Evolutionary conservation across 495 filamentous ascomycete genomes (phyloP).

Genomic region (Parmelia sp.): DNA sequence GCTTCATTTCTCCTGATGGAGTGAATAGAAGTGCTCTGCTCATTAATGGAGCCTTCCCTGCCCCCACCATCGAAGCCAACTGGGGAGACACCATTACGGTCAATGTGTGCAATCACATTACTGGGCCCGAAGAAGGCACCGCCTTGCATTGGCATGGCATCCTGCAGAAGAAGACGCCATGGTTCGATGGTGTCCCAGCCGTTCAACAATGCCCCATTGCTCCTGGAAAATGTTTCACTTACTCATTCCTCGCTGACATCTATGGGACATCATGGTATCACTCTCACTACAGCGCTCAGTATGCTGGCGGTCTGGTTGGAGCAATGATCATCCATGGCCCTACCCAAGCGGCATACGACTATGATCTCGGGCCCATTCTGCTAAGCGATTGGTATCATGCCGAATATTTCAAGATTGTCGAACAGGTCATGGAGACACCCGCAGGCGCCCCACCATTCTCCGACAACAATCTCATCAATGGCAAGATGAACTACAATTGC

Average conservation of each 20-base stretch:
- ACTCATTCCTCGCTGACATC: constrained; percentile 32
- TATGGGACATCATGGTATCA: constrained; percentile 49
- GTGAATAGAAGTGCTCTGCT: constrained; percentile 35
- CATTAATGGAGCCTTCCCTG: constrained; percentile 33
- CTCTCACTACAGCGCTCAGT: constrained; percentile 43
- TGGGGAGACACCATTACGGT: constrained; percentile 58
- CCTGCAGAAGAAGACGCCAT: constrained; percentile 34
- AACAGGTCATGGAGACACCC: neutral
- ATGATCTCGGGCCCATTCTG: constrained; percentile 50
- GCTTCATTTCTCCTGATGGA: constrained; percentile 45
- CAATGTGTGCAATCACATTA: constrained; percentile 47
- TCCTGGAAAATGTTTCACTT: constrained; percentile 31
- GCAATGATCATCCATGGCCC: constrained; percentile 57
- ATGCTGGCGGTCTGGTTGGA: constrained; percentile 44
- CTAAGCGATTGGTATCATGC: constrained; percentile 39
- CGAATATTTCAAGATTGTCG: constrained; percentile 26
- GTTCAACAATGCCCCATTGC: constrained; percentile 49
- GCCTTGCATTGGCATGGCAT: constrained; percentile 47
- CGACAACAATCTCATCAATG: constrained; percentile 39
- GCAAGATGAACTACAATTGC: constrained; percentile 31
- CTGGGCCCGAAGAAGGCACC: constrained; percentile 34
- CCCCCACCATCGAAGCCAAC: constrained; percentile 51
- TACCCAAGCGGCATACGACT: constrained; percentile 47
- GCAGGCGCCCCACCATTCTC: constrained; percentile 1
- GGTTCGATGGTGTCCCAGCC: constrained; percentile 45